phyloP scores from a whole-genome alignment of 331 rosid species.

The Telfairia occidentalis region DNA sequence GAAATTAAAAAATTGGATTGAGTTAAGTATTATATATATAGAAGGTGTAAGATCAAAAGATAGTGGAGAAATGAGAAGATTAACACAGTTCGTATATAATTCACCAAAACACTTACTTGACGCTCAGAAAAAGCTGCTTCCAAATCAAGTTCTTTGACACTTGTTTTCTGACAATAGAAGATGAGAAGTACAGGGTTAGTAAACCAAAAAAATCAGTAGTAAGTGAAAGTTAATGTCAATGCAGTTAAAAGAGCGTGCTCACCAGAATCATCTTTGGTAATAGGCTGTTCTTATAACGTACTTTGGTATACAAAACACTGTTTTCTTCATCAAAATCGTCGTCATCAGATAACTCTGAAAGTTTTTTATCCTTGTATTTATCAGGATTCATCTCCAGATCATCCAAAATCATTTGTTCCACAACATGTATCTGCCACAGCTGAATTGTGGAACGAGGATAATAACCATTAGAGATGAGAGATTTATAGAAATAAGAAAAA shows the following conservation, averaged over 20 bases:
- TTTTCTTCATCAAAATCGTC: conserved; percentile 77
- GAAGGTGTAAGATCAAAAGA: background rate
- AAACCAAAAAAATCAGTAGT: conserved; percentile 12
- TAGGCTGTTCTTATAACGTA: conserved; percentile 43
- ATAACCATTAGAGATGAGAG: background rate
- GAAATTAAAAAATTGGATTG: background rate
- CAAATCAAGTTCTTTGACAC: conserved; percentile 83
- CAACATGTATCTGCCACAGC: conserved; percentile 94
- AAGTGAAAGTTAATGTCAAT: conserved; percentile 14
- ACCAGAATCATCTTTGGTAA: conserved; percentile 67
- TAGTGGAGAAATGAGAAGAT: background rate
- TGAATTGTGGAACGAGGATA: conserved; percentile 24
- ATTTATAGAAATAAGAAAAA: background rate
- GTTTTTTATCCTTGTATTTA: conserved; percentile 61
- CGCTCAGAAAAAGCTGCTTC: conserved; percentile 86
- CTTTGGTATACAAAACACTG: conserved; percentile 55
- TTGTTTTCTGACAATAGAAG: conserved; percentile 53
- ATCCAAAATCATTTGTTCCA: conserved; percentile 80
- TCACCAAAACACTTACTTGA: conserved; percentile 32
- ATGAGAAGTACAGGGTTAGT: background rate
- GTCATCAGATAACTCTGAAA: conserved; percentile 54
- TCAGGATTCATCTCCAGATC: conserved; percentile 74
- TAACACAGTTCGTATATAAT: background rate
- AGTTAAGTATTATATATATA: background rate
- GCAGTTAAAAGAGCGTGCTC: conserved; percentile 21